A percentile compares a stretch with the other conserved stretches of the same genome.
phyloP scores from a whole-genome alignment of 257 asterid genomes.

The Hygrophila difformis region DNA sequence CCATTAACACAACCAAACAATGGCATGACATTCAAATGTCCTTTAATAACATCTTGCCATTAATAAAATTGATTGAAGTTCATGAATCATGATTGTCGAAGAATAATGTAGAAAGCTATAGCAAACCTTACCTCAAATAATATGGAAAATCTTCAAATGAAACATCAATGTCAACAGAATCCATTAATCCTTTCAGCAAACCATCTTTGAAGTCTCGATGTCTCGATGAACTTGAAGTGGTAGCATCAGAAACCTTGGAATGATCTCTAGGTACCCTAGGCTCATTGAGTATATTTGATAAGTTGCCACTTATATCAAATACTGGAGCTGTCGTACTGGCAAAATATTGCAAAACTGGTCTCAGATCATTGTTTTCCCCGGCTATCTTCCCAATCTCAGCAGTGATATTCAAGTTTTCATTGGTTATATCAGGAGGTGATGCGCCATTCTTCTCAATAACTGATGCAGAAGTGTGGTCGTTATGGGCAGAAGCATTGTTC shows the following conservation, averaged over 20 bases:
- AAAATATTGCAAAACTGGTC: conserved; percentile 43
- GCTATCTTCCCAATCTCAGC: conserved; percentile 41
- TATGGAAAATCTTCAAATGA: conserved; percentile 82
- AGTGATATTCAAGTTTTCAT: conserved; percentile 38
- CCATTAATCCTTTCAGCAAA: conserved; percentile 52
- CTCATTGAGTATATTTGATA: conserved; percentile 45
- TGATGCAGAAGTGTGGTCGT: conserved; percentile 29
- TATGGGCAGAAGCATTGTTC: conserved; percentile 50
- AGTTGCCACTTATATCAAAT: conserved; percentile 44
- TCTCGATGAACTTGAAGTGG: conserved; percentile 46
- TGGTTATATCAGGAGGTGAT: conserved; percentile 34
- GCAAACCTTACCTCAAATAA: conserved; percentile 58
- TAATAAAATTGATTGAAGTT: no score
- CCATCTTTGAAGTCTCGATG: conserved; percentile 66
- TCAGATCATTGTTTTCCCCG: conserved; percentile 40
- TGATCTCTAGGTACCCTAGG: conserved; percentile 40
- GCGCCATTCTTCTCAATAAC: conserved; percentile 33
- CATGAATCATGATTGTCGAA: no score
- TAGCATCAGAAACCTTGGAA: conserved; percentile 46
- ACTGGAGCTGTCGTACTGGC: conserved; percentile 43
- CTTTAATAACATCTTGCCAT: no score
- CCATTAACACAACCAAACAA: no score
- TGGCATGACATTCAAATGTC: no score
- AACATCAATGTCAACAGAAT: conserved; percentile 46
- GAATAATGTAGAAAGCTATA: neutral